phyloP scores from a whole-genome alignment of 2,329 filamentous ascomycete genomes.

The Emericellopsis cladophorae region DNA sequence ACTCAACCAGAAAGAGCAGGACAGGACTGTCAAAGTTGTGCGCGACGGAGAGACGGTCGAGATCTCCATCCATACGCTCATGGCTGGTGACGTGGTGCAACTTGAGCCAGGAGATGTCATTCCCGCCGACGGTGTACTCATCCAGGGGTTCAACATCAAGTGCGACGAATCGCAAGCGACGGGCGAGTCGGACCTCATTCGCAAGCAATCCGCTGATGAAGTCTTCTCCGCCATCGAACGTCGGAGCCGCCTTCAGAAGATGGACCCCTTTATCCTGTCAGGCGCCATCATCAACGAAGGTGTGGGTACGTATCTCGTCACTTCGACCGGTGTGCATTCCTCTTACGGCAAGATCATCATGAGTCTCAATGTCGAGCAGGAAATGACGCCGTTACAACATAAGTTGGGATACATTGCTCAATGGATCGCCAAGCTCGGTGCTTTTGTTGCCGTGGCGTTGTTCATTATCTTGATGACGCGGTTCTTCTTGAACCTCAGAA shows the following conservation, averaged over 20 bases:
- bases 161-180: conserved; percentile 70
- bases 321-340: conserved; percentile 60
- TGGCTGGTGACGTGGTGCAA: conserved; percentile 58
- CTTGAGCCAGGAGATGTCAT: conserved; percentile 67
- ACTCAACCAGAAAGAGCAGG: conserved; percentile 68
- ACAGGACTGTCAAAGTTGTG: conserved; percentile 58
- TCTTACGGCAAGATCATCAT: conserved; percentile 67
- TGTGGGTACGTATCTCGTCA: conserved; percentile 62
- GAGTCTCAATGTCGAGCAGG: conserved; percentile 59
- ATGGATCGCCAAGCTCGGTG: conserved; percentile 67
- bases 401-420: conserved; percentile 66
- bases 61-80: conserved; percentile 55
- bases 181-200: conserved; percentile 66
- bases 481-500: conserved; percentile 58
- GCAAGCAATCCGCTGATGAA: conserved; percentile 53
- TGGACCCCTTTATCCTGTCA: conserved; percentile 79
- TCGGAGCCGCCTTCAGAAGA: conserved; percentile 52
- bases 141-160: conserved; percentile 61
- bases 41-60: conserved; percentile 60
- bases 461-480: conserved; percentile 81
- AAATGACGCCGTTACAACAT: conserved; percentile 64
- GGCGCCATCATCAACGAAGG: conserved; percentile 68
- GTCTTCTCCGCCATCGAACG: conserved; percentile 59
- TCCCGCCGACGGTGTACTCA: conserved; percentile 61
- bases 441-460: conserved; percentile 62